phyloP scores from a whole-genome alignment of 768 basidiomycete species.

The Chiua virens region DNA sequence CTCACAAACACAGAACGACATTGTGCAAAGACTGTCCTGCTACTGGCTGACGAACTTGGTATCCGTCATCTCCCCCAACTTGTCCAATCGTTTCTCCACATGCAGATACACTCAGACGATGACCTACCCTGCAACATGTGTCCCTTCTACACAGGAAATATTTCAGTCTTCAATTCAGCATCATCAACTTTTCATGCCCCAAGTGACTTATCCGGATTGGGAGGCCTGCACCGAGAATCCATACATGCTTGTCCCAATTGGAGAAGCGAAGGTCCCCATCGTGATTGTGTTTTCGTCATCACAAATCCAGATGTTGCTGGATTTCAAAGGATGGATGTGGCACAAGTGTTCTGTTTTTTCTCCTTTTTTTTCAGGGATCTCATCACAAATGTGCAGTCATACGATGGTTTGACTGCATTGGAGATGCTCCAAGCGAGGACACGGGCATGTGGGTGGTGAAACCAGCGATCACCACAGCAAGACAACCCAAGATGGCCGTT shows the following conservation, averaged over 20 bases:
- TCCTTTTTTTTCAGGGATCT: conserved; percentile 6
- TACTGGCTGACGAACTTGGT: no score
- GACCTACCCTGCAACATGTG: neutral
- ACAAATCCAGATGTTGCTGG: no score
- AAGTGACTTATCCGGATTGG: conserved; percentile 18
- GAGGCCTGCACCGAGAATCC: conserved; percentile 25
- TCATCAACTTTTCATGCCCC: conserved; percentile 24
- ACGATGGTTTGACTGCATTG: conserved; percentile 18
- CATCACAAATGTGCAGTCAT: conserved; percentile 22
- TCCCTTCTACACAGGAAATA: neutral
- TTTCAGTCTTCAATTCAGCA: conserved; percentile 24
- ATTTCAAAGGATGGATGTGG: no score
- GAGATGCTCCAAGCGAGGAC: conserved; percentile 16
- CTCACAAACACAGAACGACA: no score
- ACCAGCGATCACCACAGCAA: neutral
- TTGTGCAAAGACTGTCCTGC: no score
- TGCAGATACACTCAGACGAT: no score
- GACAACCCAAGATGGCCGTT: conserved; percentile 1
- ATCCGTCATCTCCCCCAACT: no score
- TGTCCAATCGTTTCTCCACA: no score
- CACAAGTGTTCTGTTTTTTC: conserved; percentile 13
- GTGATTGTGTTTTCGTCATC: no score
- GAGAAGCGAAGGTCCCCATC: neutral
- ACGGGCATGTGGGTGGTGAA: conserved; percentile 31
- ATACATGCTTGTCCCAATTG: conserved; percentile 22